Base-by-base conservation (phyloP, 257 asterid species). In the Agastache rugosa region DNA sequence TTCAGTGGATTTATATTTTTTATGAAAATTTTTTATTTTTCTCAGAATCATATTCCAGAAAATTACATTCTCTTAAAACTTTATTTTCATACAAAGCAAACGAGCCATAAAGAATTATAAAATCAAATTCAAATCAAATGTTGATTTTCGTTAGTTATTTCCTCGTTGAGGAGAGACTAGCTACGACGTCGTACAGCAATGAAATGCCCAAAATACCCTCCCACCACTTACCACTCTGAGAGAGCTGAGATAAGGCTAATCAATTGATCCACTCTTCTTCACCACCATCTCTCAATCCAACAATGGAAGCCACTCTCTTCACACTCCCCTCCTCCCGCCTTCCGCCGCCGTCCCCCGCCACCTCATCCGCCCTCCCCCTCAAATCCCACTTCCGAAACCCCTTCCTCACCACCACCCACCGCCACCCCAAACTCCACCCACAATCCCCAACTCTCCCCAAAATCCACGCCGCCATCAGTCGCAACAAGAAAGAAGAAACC, bases 401-500 rank as follows among this genome's bases (percentile, higher is more conserved):
- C 27, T 78, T 86, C 75, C 60, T 64, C 77, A 22, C 83, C 71
- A 17, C 90, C 74, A 67, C 61, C 75, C 79, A 60, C 79, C 80
- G 11, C 62, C 79, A 15, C 74, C 76, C 61, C 69, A 69, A 75
- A 8, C 31, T 55, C 81, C 11, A 71, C 11, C 71, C 77, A 73
- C 80, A 72, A 75, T 9, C 81, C 31, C 72, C 63, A 75, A 59
- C 78, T 63, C 45, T 82, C 27, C 83, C 85, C 55, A 80, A 69
- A 63, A 86, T 94, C 83, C 70, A 82, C 34, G 80, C 96, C 74
- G 96, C 99, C 51, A 94, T 94, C 15, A 89, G 92, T 89, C 87
- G 98, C 62, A 84, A 85, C 75, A 92, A 87, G 88, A 94, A 94
- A 50, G 99, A 94, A 72, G 98, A 89, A 78, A 94, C 97, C 1